Percentiles rank a stretch among this genome's conserved stretches.
Evolutionary conservation across 2,329 filamentous ascomycete genomes (phyloP).

Genomic region (Diaporthe eres): DNA sequence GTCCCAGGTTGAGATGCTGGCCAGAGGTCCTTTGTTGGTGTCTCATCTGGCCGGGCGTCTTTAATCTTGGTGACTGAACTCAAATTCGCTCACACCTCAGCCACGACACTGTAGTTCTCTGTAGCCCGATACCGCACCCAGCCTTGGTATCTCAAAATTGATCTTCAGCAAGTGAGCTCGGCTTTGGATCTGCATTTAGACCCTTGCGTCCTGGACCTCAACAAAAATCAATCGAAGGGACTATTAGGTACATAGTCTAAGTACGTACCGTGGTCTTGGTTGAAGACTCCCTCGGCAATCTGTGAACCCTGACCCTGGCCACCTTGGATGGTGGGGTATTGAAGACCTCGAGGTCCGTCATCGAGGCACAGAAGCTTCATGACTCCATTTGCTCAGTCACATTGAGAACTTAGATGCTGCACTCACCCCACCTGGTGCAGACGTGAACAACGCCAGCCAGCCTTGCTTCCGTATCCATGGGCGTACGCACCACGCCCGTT

Average conservation of each 20-base stretch:
- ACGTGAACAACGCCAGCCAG: background rate
- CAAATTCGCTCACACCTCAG: slow-evolving; percentile 15
- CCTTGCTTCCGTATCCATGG: slow-evolving; percentile 2
- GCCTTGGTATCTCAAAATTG: background rate
- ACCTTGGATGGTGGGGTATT: background rate
- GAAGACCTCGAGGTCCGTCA: background rate
- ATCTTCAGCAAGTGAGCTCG: background rate
- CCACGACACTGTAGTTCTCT: background rate
- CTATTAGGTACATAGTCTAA: background rate
- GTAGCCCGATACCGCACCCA: slow-evolving; percentile 6
- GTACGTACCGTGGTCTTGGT: background rate
- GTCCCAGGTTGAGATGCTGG: background rate
- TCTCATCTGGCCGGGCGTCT: slow-evolving; percentile 6
- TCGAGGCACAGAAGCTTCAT: background rate
- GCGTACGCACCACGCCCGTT: slow-evolving; percentile 55
- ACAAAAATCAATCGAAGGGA: slow-evolving; percentile 3
- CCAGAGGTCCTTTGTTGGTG: background rate
- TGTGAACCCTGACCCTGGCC: slow-evolving; percentile 6
- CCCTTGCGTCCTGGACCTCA: background rate
- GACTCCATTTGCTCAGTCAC: background rate
- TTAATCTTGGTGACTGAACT: background rate
- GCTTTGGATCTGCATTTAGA: background rate
- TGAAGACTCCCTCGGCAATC: background rate
- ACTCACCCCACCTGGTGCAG: background rate
- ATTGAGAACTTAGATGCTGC: slow-evolving; percentile 27